These are phyloP conservation scores for Auxenochlorella pyrenoidosa DNA, from an alignment of 139 green algal species.

Conservation along the genomic window DNA sequence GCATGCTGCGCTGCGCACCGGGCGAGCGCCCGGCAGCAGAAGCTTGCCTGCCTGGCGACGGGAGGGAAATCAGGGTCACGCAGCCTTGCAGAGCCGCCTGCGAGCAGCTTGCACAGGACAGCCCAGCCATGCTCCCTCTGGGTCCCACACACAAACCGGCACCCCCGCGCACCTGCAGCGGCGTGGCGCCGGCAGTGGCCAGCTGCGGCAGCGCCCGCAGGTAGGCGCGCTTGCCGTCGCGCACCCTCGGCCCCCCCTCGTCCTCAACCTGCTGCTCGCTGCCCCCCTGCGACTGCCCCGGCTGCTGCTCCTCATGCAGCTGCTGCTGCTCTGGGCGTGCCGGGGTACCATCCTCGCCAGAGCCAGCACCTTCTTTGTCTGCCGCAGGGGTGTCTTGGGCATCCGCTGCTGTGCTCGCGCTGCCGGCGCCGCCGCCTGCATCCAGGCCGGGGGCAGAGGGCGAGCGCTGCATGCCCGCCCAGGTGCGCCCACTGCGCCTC, in stretches of 20 bases:
- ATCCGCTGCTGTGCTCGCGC: neutral
- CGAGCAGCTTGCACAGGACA: neutral
- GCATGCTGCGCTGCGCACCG: neutral
- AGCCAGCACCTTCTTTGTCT: neutral
- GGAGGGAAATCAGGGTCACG: neutral
- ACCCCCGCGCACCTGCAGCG: neutral
- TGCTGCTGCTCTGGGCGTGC: neutral
- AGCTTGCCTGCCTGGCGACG: neutral
- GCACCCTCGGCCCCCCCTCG: neutral
- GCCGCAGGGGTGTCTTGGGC: neutral
- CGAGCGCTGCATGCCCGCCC: neutral
- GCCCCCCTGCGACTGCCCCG: neutral
- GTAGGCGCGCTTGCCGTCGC: slow-evolving; percentile 80
- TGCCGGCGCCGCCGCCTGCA: neutral
- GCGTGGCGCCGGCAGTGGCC: slow-evolving; percentile 24
- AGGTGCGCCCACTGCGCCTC: slow-evolving; percentile 43
- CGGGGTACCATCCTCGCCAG: neutral
- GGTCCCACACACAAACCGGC: neutral
- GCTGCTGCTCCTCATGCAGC: neutral
- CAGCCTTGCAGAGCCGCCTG: neutral
- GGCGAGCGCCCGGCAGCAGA: neutral
- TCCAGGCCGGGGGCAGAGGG: neutral
- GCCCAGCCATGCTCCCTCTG: neutral
- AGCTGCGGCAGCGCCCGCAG: slow-evolving; percentile 73
- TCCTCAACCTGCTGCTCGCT: neutral